Base-by-base conservation (phyloP, 257 asterid species). In the Ajuga chamaepitys region DNA sequence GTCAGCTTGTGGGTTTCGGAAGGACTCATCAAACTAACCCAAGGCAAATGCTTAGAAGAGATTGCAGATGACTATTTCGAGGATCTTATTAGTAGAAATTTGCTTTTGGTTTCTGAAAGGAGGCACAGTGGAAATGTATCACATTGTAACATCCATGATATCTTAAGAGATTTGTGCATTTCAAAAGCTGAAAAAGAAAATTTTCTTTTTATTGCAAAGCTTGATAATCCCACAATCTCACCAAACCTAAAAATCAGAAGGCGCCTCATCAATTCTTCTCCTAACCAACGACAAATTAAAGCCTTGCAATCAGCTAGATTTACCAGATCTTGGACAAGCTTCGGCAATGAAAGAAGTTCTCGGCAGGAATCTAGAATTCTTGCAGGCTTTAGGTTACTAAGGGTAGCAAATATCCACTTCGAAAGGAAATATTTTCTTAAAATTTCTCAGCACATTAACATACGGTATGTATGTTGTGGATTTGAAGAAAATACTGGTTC, bases 1-100 rank as follows among this genome's bases (percentile, higher is more conserved):
- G 32, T 54, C 38, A 58, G 24, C 24, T 66, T 66, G n/a, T 76
- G 81, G 77, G 71, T 62, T 61, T 69, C 74, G 18, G 74, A 76
- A 26, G 81, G 81, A 34, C 51, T 76, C 47, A 17, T 71, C 17
- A 58, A 35, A 18, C 17, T 16, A 17, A 5, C 1, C 10, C 32
- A 8, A 22, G 16, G 3, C 22, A 68, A 77, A 13, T 38, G 22
- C 69, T 40, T 62, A 50, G 81, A 77, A 60, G 78, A 72, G 56
- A 60, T 56, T 9, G 73, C 70, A 17, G 14, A 44, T 2, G 73
- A 66, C n/a, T 59, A 70, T 51, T 22, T 65, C 25, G 44, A 25
- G n/a, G 70, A 70, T 50, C 70, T 75, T 8, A 52, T 70, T 10
- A 50, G 50, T 51, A 71, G 74, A 62, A 72, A 72, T 63, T 61